Base-by-base conservation (phyloP, 306 rosid genomes). In the Glycyrrhiza uralensis region DNA sequence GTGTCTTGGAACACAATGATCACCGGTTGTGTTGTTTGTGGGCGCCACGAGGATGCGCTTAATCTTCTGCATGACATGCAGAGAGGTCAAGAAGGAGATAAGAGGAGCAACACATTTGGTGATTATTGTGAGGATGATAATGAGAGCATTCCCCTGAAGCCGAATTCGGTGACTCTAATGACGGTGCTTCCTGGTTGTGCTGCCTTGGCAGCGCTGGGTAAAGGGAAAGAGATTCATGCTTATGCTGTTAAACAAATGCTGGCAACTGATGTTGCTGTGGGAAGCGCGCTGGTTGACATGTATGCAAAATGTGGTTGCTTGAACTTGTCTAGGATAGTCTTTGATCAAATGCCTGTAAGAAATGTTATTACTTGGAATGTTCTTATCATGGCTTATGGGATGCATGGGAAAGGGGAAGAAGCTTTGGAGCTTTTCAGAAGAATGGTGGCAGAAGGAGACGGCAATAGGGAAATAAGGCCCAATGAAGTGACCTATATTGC, bases 1-100 rank as follows among this genome's bases (percentile, higher is more conserved):
- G 97, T 92, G 11, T 84, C 97, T 47, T 92, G 97, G 97, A 92
- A 89, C 81, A 89, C 97, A 5, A 83, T 89, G 81, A 89, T 92
- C 71, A 92, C 96, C 67, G 97, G 93, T 19, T 89, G 77, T 78
- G 87, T 71, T 74, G 75, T 86, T 58, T 87, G 85, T 41, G 93
- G 88, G 39, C 41, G 18, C 38, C 81, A 89, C 61, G 84, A 78
- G n/a, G 83, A 79, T 19, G 97, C 97, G 2, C 85, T 92, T 66
- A 77, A 79, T 74, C 85, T 92, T 67, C 69, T 92, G 14, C 81
- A 65, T 32, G 79, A 86, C 50, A 87, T 89, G 90, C 91, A 84
- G 60, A 80, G 64, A 20, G 77, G 57, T 5, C 82, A 64, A 59
- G 82, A 61, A 50, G 77, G 79, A 68, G 77, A 38, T 36, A 54